phyloP scores from a whole-genome alignment of 148 eudicot species.

The Agrostemma githago region DNA sequence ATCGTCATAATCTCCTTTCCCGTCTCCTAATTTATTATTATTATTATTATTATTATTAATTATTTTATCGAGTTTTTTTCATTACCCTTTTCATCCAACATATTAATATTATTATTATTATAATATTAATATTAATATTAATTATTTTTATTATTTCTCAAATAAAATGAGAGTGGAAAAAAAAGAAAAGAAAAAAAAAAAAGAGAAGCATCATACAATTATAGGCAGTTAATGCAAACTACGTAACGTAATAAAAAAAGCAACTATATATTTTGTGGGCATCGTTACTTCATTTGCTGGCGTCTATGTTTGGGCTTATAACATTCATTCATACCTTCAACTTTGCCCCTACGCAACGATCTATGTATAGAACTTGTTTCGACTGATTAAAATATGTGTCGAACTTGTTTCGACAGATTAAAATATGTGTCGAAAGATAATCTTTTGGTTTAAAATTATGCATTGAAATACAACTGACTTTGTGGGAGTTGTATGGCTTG shows the following conservation, averaged over 20 bases:
- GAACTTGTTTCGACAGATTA: no score
- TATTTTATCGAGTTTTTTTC: not conserved
- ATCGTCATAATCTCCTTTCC: constrained; percentile 5
- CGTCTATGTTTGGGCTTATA: not conserved
- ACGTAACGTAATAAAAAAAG: not conserved
- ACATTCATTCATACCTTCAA: no score
- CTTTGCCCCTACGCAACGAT: no score
- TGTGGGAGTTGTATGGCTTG: no score
- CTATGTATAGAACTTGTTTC: no score
- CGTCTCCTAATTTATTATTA: no score
- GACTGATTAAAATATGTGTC: no score
- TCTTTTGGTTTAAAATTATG: no score
- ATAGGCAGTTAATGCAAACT: not conserved
- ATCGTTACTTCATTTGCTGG: not conserved
- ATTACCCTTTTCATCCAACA: not conserved
- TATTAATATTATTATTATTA: not conserved
- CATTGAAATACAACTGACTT: no score
- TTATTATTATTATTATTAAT: not conserved
- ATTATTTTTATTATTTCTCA: not conserved
- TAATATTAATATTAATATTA: not conserved
- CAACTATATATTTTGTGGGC: not conserved
- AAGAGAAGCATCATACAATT: not conserved
- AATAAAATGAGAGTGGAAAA: not conserved
- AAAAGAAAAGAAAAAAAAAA: no score
- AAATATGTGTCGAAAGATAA: no score